phyloP scores from a whole-genome alignment of 345 rosid genomes.

The Hibiscus mutabilis region DNA sequence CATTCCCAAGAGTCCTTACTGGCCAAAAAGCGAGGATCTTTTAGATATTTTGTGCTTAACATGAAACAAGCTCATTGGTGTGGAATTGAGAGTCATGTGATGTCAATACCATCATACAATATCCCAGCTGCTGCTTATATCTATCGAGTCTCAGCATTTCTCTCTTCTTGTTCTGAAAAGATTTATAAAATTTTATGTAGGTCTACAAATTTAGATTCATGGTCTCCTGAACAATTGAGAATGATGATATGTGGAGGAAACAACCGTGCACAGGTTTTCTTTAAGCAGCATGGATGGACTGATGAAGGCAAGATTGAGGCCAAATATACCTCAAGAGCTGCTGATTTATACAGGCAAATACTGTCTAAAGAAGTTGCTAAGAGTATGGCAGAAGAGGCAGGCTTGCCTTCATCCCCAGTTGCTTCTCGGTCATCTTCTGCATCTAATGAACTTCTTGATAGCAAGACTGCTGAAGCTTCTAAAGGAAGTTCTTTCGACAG shows the following conservation, averaged over 20 bases:
- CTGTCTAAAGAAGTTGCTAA: constrained; percentile 90
- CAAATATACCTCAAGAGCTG: constrained; percentile 92
- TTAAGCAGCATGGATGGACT: constrained; percentile 96
- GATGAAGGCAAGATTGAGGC: constrained; percentile 87
- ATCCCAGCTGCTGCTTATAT: background rate
- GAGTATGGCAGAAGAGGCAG: constrained; percentile 54
- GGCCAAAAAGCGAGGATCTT: background rate
- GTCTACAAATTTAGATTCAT: constrained; percentile 94
- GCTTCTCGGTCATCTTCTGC: constrained; percentile 44
- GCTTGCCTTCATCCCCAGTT: constrained; percentile 64
- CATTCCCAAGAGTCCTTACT: background rate
- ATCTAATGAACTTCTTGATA: constrained; percentile 49
- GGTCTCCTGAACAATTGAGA: constrained; percentile 84
- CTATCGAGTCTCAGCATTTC: background rate
- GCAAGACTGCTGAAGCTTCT: constrained; percentile 38
- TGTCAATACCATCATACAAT: background rate
- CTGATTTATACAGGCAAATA: constrained; percentile 72
- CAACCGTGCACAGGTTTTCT: constrained; percentile 79
- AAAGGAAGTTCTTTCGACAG: constrained; percentile 43
- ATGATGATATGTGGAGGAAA: constrained; percentile 87
- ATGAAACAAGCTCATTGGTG: background rate
- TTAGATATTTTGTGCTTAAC: background rate
- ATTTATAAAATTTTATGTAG: constrained; percentile 24
- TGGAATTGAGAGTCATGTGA: background rate
- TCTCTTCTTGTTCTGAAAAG: background rate